These are phyloP conservation scores for Trichoderma orchidacearum DNA, from an alignment of 495 filamentous ascomycete genomes.

Conservation along the genomic window DNA sequence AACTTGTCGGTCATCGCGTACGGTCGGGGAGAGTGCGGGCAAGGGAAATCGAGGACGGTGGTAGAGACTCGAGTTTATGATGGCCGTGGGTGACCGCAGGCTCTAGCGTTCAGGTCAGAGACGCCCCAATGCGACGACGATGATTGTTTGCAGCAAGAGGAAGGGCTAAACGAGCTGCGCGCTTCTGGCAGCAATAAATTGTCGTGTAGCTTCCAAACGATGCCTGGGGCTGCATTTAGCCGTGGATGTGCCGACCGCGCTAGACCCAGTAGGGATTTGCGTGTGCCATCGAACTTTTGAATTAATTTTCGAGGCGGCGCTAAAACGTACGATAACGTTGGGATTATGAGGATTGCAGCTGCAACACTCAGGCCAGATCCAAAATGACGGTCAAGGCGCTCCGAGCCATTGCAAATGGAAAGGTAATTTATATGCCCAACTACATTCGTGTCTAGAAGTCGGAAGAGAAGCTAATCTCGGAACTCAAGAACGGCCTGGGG, in stretches of 20 bases:
- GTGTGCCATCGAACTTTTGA: not conserved
- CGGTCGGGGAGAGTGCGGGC: not conserved
- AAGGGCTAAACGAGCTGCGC: not conserved
- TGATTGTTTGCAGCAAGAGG: not conserved
- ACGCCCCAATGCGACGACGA: not conserved
- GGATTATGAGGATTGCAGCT: not conserved
- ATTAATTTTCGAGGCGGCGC: not conserved
- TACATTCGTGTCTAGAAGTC: not conserved
- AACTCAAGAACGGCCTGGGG: constrained; percentile 75
- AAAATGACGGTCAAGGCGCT: constrained; percentile 58
- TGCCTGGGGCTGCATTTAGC: not conserved
- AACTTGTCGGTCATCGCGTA: constrained; percentile 83
- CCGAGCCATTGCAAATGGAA: constrained; percentile 43
- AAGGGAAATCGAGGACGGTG: not conserved
- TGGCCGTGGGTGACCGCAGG: not conserved
- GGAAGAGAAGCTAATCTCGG: not conserved
- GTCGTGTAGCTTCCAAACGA: not conserved
- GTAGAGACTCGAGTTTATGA: not conserved
- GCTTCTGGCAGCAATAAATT: not conserved
- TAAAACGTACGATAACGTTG: not conserved
- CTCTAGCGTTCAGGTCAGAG: not conserved
- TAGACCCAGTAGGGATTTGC: not conserved
- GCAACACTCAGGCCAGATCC: constrained; percentile 2
- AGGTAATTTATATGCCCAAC: constrained; percentile 26
- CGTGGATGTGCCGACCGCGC: not conserved